Evolutionary conservation across 345 rosid genomes (phyloP), one percentile per base, ranked within the genome.

Genomic region (Eucalyptus shirleyi): DNA sequence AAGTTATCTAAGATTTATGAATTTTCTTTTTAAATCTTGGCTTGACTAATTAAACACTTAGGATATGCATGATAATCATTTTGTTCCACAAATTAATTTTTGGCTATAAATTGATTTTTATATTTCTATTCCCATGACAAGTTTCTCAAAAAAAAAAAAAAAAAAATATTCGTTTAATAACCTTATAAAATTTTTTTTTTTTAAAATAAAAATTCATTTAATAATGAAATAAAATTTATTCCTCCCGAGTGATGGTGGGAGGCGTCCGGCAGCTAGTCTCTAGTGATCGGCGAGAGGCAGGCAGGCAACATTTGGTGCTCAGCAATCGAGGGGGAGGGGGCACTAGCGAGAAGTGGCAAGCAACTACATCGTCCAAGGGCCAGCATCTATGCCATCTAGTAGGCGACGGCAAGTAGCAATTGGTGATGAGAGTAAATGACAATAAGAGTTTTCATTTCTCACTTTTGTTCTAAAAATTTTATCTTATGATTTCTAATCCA

Each of bases 291-390:
- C 0, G 1, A 53, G 59, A 53, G 59, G 59, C 2, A 8, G 0
- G 26, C 1, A 8, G 0, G 59, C 26, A 53, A 19, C 59, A 53
- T 53, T 21, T 53, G 5, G 26, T 21, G 59, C 59, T 53, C 11
- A 0, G 0, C 26, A 53, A 19, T 53, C 2, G 0, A 53, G 59
- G 11, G 59, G 59, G 26, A 53, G 24, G 59, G 24, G 26, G 24
- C 24, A 0, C 24, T 0, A 8, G 2, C 1, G 0, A 19, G 59
- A 53, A 53, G 11, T 0, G 1, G 1, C 5, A 4, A 53, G 24
- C 4, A 0, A 53, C 4, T 0, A 1, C 56, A 53, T 53, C 4
- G 0, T 53, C 9, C 0, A 2, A 1, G 24, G 59, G 24, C 59
- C 1, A 19, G 5, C 26, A 53, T 53, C n/a, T n/a, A n/a, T n/a